A percentile compares a stretch with the other conserved stretches of the same genome.
These are phyloP conservation scores for Tetraselmis chui DNA, from an alignment of 139 green algal genomes.

Conservation along the genomic window DNA sequence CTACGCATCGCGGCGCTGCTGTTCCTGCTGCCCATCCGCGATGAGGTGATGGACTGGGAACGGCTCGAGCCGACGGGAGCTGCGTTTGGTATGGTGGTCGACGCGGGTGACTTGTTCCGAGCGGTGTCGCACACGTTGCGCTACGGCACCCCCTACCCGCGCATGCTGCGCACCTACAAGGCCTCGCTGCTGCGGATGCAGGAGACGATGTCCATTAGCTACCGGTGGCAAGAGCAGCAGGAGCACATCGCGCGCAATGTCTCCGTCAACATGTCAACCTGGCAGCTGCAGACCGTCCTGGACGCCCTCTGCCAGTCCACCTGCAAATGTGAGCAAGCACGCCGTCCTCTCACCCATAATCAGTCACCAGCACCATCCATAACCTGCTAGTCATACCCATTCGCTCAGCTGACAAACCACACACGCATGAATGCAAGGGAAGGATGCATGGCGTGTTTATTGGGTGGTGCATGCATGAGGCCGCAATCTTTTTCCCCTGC, in stretches of 20 bases:
- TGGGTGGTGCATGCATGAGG: not conserved
- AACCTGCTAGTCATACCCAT: too few species aligned
- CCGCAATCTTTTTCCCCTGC: not conserved
- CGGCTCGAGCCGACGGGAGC: not conserved
- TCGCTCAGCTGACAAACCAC: too few species aligned
- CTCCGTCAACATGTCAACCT: not conserved
- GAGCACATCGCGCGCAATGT: not conserved
- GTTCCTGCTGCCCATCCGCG: not conserved
- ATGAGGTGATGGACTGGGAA: not conserved
- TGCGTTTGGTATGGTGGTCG: not conserved
- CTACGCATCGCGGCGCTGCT: not conserved
- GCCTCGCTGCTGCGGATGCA: not conserved
- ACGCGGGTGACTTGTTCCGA: not conserved
- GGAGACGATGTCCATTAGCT: not conserved
- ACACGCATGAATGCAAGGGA: too few species aligned
- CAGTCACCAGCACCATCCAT: too few species aligned
- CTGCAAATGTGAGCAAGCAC: not conserved
- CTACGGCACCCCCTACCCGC: not conserved
- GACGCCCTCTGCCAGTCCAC: not conserved
- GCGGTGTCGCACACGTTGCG: not conserved
- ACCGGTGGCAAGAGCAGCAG: not conserved
- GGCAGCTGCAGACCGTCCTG: not conserved
- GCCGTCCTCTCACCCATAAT: too few species aligned
- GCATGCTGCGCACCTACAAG: not conserved
- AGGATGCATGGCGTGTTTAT: not conserved